Evolutionary conservation across 345 rosid species (phyloP).

Genomic region (Syzygium jambos): DNA sequence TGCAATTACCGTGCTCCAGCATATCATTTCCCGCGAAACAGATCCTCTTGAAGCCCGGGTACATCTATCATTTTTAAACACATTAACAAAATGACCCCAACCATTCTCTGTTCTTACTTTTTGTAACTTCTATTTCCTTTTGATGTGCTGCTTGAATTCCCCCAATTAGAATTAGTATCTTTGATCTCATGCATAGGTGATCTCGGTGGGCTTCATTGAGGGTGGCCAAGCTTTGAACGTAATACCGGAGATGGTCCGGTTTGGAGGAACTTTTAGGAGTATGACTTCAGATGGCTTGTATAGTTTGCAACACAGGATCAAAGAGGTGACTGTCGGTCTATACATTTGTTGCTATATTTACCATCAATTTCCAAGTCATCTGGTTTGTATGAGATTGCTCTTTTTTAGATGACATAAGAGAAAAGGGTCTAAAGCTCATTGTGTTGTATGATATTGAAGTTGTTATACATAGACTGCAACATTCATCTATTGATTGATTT

Average conservation of each 20-base stretch:
- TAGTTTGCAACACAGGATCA: constrained; percentile 28
- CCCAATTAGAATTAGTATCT: neutral
- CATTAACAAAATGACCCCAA: neutral
- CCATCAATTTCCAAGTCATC: neutral
- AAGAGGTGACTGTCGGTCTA: constrained; percentile 20
- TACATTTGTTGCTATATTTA: neutral
- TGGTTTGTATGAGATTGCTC: neutral
- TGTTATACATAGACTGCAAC: neutral
- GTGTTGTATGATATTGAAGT: neutral
- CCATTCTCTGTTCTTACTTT: neutral
- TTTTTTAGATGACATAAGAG: neutral
- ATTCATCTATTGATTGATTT: neutral
- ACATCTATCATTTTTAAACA: neutral
- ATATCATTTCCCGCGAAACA: constrained; percentile 44
- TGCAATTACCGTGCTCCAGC: constrained; percentile 43
- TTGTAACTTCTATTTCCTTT: neutral
- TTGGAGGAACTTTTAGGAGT: constrained; percentile 49
- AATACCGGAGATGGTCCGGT: constrained; percentile 31
- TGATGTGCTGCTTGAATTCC: neutral
- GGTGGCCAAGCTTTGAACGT: constrained; percentile 34
- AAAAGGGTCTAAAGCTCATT: neutral
- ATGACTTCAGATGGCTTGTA: constrained; percentile 27
- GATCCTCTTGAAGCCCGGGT: constrained; percentile 46
- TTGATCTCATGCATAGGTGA: neutral
- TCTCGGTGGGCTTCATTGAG: constrained; percentile 27